Evolutionary conservation across 2,329 filamentous ascomycete genomes (phyloP).

Genomic region (Zymoseptoria tritici): DNA sequence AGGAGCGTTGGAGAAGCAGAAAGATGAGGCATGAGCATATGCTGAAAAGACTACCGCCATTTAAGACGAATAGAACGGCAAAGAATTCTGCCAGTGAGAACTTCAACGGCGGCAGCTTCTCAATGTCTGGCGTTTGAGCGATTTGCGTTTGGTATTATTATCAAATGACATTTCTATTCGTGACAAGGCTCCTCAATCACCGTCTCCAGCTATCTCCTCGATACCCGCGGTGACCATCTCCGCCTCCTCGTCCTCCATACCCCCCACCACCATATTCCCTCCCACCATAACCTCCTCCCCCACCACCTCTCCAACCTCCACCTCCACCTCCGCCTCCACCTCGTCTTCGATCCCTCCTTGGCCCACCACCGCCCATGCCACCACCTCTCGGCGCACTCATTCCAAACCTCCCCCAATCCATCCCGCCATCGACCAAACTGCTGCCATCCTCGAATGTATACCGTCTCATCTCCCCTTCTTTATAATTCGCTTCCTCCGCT

Average conservation of each 20-base stretch:
- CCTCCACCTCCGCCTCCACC: slow-evolving; percentile 14
- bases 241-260: neutral
- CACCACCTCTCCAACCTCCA: slow-evolving; percentile 14
- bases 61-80: neutral
- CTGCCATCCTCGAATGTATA: slow-evolving; percentile 40
- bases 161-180: neutral
- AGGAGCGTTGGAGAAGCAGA: neutral
- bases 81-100: neutral
- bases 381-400: slow-evolving; percentile 10
- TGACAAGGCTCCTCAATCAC: neutral
- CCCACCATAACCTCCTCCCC: slow-evolving; percentile 8
- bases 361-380: slow-evolving; percentile 10
- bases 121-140: neutral
- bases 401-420: slow-evolving; percentile 29
- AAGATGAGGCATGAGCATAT: neutral
- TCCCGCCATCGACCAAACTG: slow-evolving; percentile 36
- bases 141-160: neutral
- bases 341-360: slow-evolving; percentile 12
- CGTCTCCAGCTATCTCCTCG: slow-evolving; percentile 1
- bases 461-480: slow-evolving; percentile 32
- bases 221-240: neutral
- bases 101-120: neutral
- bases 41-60: neutral
- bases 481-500: slow-evolving; percentile 21
- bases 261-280: slow-evolving; percentile 5